A percentile compares a stretch with the other conserved stretches of the same genome.
These are phyloP conservation scores for Bretschneidera sinensis DNA, from an alignment of 345 rosid species.

Conservation along the genomic window DNA sequence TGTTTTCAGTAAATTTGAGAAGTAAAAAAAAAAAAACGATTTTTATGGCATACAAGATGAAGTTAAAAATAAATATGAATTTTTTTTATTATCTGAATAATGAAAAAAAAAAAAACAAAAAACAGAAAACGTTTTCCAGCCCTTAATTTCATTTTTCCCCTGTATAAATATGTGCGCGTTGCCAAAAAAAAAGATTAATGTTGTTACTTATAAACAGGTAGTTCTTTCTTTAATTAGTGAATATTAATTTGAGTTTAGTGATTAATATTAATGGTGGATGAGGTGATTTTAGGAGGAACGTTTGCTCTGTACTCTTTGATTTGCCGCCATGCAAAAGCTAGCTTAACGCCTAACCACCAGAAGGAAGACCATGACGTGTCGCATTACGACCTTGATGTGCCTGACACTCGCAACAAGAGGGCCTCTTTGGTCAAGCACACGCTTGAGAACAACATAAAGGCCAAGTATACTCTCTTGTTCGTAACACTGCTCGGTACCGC, in stretches of 20 bases:
- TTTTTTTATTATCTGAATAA: too few species aligned
- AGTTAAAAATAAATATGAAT: too few species aligned
- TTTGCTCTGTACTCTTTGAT: slow-evolving; percentile 56
- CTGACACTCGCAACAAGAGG: neutral
- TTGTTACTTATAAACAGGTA: neutral
- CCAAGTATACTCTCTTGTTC: neutral
- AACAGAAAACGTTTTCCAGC: too few species aligned
- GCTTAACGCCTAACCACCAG: too few species aligned
- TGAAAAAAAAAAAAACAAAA: too few species aligned
- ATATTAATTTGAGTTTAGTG: neutral
- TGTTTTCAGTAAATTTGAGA: too few species aligned
- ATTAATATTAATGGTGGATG: neutral
- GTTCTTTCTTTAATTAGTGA: neutral
- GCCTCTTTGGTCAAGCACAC: neutral
- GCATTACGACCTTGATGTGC: too few species aligned
- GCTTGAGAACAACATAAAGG: neutral
- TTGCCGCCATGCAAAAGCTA: slow-evolving; percentile 13
- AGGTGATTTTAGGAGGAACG: slow-evolving; percentile 42
- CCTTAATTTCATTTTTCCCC: too few species aligned
- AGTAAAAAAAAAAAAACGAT: too few species aligned
- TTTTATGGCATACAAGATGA: too few species aligned
- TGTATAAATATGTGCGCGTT: neutral
- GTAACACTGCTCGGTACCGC: slow-evolving; percentile 49
- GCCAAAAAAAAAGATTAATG: too few species aligned
- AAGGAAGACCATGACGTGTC: too few species aligned